Conservation (phyloP, 192 early-diverging fungal genomes). For the Chytriomyces confervae region DNA sequence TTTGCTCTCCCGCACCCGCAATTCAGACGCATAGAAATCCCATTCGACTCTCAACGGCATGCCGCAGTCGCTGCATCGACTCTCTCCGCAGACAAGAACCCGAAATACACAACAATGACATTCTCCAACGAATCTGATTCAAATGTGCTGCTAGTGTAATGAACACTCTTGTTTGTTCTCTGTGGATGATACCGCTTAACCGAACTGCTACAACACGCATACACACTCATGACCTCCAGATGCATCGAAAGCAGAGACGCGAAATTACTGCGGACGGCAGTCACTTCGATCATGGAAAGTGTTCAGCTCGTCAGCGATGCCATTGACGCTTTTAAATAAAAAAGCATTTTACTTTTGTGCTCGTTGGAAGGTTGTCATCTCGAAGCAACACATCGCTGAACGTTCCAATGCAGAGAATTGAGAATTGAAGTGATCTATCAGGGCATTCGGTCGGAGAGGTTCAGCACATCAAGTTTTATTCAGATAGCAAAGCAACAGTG, state of each 20-base stretch:
- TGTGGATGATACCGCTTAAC: no score
- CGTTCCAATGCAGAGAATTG: no score
- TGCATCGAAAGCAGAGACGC: constrained; percentile 11
- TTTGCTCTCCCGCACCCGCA: not conserved
- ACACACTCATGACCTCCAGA: not conserved
- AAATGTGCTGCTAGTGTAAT: not conserved
- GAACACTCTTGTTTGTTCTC: not conserved
- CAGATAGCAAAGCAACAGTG: no score
- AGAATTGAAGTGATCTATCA: no score
- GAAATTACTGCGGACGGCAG: constrained; percentile 12
- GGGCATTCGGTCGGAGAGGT: no score
- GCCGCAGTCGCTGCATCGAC: not conserved
- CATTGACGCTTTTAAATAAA: constrained; percentile 19
- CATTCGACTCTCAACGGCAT: not conserved
- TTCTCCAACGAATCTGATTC: not conserved
- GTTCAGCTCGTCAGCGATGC: constrained; percentile 30
- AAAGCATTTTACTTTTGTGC: not conserved
- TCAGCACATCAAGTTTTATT: no score
- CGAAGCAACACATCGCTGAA: no score
- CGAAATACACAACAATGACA: constrained; percentile 1
- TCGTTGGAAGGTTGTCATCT: no score
- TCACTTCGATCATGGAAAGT: constrained; percentile 21
- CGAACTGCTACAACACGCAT: not conserved
- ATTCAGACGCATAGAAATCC: constrained; percentile 9
- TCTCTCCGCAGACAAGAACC: constrained; percentile 17